phyloP scores from a whole-genome alignment of 2,329 filamentous ascomycete genomes.

The Trichophyton schoenleinii region DNA sequence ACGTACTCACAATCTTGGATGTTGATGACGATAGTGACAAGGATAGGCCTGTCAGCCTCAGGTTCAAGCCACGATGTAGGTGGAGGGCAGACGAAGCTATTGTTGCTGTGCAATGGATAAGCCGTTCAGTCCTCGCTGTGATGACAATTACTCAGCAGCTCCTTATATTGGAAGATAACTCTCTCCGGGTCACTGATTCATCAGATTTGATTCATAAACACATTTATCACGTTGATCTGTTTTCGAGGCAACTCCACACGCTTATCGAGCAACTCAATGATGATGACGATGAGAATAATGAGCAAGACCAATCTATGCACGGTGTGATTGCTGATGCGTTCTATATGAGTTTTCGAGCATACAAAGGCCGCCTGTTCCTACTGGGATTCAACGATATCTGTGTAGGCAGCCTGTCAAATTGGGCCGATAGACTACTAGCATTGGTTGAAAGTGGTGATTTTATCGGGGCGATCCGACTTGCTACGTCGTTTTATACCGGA shows the following conservation, averaged over 20 bases:
- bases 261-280: constrained; percentile 84
- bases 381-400: constrained; percentile 89
- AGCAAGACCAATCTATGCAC: constrained; percentile 65
- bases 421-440: constrained; percentile 85
- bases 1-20: constrained; percentile 86
- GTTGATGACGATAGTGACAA: constrained; percentile 59
- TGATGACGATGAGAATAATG: constrained; percentile 49
- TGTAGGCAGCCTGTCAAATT: constrained; percentile 86
- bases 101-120: constrained; percentile 93
- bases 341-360: constrained; percentile 92
- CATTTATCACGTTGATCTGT: constrained; percentile 82
- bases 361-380: constrained; percentile 86
- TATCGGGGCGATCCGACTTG: constrained; percentile 77
- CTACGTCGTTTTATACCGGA: constrained; percentile 83
- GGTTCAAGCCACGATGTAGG: constrained; percentile 69
- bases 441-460: constrained; percentile 97
- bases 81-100: constrained; percentile 95
- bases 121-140: constrained; percentile 78
- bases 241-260: constrained; percentile 70
- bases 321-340: constrained; percentile 95
- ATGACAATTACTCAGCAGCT: constrained; percentile 89
- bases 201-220: constrained; percentile 87
- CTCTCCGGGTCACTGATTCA: constrained; percentile 81
- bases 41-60: constrained; percentile 64
- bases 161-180: constrained; percentile 80